Evolutionary conservation across 176 grass and related monocot species (phyloP).

Genomic region (Avena eriantha): DNA sequence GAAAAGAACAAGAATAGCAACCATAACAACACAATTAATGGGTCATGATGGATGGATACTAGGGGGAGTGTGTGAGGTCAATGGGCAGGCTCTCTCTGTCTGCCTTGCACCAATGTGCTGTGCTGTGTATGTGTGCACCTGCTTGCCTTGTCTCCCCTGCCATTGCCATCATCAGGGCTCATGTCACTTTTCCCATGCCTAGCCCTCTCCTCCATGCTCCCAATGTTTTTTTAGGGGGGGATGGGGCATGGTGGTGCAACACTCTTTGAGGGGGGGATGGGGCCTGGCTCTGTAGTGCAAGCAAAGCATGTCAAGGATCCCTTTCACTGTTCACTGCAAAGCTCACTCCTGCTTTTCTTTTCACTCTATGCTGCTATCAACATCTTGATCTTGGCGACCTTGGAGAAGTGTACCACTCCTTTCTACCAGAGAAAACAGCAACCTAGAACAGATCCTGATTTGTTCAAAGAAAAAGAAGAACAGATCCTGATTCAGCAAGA

Average conservation of each 20-base stretch:
- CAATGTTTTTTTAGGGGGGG: neutral
- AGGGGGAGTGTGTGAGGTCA: slow-evolving; percentile 57
- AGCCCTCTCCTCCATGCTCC: slow-evolving; percentile 39
- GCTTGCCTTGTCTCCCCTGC: slow-evolving; percentile 44
- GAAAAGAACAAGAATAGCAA: slow-evolving; percentile 42
- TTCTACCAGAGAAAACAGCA: neutral
- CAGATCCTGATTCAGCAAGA: neutral
- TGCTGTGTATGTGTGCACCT: slow-evolving; percentile 16
- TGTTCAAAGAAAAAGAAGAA: neutral
- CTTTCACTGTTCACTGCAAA: slow-evolving; percentile 43
- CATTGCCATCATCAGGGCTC: slow-evolving; percentile 65
- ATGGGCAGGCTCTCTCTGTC: slow-evolving; percentile 52
- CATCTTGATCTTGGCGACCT: slow-evolving; percentile 26
- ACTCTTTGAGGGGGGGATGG: slow-evolving; percentile 40
- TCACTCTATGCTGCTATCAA: slow-evolving; percentile 13
- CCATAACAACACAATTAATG: slow-evolving; percentile 73
- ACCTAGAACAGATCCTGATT: neutral
- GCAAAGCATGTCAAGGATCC: slow-evolving; percentile 64
- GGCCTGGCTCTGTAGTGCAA: slow-evolving; percentile 61
- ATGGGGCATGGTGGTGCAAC: slow-evolving; percentile 1
- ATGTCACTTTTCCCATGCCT: slow-evolving; percentile 85
- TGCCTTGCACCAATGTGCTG: slow-evolving; percentile 57
- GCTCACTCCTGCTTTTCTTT: slow-evolving; percentile 27
- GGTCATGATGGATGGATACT: slow-evolving; percentile 79
- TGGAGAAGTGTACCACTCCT: slow-evolving; percentile 13